These are phyloP conservation scores for Fusarium coicis DNA, from an alignment of 2,329 filamentous ascomycete species.

Conservation along the genomic window DNA sequence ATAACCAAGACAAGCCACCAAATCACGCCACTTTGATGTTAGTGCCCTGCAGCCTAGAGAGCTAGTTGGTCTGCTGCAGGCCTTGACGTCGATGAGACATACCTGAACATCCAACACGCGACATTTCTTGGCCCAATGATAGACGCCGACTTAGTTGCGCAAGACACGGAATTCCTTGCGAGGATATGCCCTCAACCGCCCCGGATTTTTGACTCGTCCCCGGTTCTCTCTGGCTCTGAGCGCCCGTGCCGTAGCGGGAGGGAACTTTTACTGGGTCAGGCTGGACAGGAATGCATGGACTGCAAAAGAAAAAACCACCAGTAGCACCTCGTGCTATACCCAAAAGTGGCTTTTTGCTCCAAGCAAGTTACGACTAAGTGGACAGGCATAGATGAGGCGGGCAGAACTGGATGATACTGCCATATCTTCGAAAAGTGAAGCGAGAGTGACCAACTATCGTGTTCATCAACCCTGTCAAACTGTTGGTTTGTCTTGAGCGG, in stretches of 20 bases:
- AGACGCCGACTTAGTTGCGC: background rate
- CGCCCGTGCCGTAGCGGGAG: background rate
- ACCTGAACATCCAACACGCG: background rate
- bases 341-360: background rate
- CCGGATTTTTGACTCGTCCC: background rate
- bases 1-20: background rate
- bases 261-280: background rate
- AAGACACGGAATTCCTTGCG: background rate
- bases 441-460: background rate
- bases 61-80: background rate
- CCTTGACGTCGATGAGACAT: background rate
- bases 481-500: background rate
- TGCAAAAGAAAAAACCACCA: background rate
- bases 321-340: background rate
- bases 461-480: background rate
- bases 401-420: background rate
- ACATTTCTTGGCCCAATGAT: background rate
- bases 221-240: background rate
- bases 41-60: background rate
- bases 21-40: background rate
- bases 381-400: background rate
- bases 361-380: background rate
- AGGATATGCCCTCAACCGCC: background rate
- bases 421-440: background rate
- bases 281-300: background rate